Percentiles rank a stretch among this genome's conserved stretches.
phyloP scores from a whole-genome alignment of 2,329 filamentous ascomycete species.

The Diplodia corticola region DNA sequence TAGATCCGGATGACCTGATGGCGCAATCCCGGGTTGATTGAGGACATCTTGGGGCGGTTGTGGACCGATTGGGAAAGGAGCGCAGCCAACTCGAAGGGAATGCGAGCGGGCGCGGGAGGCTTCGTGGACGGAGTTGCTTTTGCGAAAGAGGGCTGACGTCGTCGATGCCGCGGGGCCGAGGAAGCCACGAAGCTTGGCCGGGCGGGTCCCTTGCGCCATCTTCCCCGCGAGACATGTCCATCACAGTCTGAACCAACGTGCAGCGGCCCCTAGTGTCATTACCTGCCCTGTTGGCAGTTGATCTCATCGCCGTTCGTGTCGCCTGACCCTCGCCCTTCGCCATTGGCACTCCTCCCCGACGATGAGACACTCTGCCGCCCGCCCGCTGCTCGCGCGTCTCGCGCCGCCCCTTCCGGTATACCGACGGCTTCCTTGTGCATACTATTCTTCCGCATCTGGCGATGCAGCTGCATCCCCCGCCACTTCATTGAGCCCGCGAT shows the following conservation, averaged over 20 bases:
- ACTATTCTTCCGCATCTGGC: slow-evolving; percentile 13
- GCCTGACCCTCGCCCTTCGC: neutral
- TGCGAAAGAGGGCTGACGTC: slow-evolving; percentile 16
- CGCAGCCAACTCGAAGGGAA: neutral
- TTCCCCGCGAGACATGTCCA: neutral
- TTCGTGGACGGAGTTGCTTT: neutral
- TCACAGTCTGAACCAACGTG: slow-evolving; percentile 6
- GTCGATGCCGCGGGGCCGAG: slow-evolving; percentile 12
- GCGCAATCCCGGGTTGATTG: slow-evolving; percentile 52
- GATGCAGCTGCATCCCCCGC: slow-evolving; percentile 29
- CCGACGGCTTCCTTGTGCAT: slow-evolving; percentile 9
- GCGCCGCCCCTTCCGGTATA: neutral
- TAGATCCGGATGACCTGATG: slow-evolving; percentile 82
- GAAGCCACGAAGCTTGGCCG: slow-evolving; percentile 5
- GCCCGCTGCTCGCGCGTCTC: slow-evolving; percentile 17
- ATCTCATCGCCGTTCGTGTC: neutral
- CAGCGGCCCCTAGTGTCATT: neutral
- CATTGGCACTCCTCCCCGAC: neutral
- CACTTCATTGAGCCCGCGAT: slow-evolving; percentile 54
- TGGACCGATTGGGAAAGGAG: neutral
- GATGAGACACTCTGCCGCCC: slow-evolving; percentile 11
- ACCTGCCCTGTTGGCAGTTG: neutral
- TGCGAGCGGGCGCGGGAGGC: neutral
- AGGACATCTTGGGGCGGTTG: neutral
- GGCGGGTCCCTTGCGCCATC: slow-evolving; percentile 12